Evolutionary conservation across 805 yeast species (phyloP).

Genomic region (Metschnikowia colocasiae): DNA sequence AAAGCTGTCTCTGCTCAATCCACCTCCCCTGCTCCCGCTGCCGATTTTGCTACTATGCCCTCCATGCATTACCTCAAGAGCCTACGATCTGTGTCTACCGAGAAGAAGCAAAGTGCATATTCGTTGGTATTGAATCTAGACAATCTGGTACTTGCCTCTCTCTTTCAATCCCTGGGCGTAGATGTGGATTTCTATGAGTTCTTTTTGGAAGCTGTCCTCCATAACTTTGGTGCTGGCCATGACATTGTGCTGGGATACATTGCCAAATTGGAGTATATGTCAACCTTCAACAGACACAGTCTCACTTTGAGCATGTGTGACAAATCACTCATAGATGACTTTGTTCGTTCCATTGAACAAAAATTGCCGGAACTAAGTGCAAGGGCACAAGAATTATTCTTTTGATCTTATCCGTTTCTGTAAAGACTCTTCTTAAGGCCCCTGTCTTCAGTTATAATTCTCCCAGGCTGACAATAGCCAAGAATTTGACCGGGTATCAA

Average conservation of each 20-base stretch:
- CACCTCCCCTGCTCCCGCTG: neutral
- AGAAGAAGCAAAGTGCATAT: conserved; percentile 30
- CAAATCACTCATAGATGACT: conserved; percentile 13
- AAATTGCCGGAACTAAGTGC: neutral
- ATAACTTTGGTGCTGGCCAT: neutral
- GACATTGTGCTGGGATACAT: neutral
- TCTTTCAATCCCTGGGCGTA: conserved; percentile 44
- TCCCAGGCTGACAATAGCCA: conserved; percentile 43
- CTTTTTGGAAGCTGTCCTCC: conserved; percentile 41
- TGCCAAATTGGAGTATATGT: conserved; percentile 9
- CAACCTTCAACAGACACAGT: conserved; percentile 24
- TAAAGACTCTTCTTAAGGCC: conserved; percentile 30
- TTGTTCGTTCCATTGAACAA: conserved; percentile 5
- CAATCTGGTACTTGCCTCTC: conserved; percentile 19
- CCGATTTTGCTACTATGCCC: conserved; percentile 19
- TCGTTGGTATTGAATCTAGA: conserved; percentile 32
- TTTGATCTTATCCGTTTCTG: conserved; percentile 5
- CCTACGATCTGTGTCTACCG: conserved; percentile 26
- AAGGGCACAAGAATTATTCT: neutral
- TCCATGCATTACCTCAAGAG: conserved; percentile 25
- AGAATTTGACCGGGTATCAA: conserved; percentile 34
- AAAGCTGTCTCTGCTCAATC: neutral
- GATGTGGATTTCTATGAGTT: conserved; percentile 49
- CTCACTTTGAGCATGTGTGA: conserved; percentile 35
- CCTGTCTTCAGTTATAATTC: conserved; percentile 23